Base-by-base conservation (phyloP, 495 filamentous ascomycete genomes). In the Hypoxylon intermedium region DNA sequence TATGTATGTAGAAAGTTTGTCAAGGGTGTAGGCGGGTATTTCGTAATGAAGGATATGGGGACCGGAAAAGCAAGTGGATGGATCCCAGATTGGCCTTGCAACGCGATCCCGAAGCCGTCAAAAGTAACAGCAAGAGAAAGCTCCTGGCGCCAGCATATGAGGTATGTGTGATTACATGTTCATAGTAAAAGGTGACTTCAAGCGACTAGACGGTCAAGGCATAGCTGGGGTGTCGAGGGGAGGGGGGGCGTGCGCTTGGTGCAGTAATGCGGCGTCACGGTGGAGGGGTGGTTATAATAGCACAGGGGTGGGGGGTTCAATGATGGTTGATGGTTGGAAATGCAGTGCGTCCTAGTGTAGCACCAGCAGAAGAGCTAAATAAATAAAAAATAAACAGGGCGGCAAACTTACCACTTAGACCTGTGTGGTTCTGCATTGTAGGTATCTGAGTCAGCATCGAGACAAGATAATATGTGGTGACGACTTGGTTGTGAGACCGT, bases 91-190 rank as follows among this genome's bases (percentile, higher is more conserved):
- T 68, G 67, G 54, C 63, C 56, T 65, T 62, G 65, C 56, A 62
- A 61, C 50, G 63, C 58, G 56, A 63, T 53, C 68, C 60, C 65
- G 59, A 64, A 67, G 52, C 54, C 59, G 52, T 63, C 57, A 52
- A 59, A 59, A 63, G 53, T 67, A 62, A 63, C 50, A 60, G 41
- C 40, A 38, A 40, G 9, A 57, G 51, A 60, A 67, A 69, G 67
- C 66, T 71, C 63, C 67, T 65, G 63, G 65, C 67, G 49, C 65
- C 63, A 62, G 61, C 59, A 63, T 56, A 54, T 58, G 59, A 67
- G 59, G 62, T 63, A 69, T 64, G 66, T 57, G 52, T 71, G 66
- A 71, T 71, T 71, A 71, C 65, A 71, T 71, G 58, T 59, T 64
- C 56, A 52, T 57, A 59, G 59, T 55, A 64, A 62, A 60, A 65